These are phyloP conservation scores for Ambrosiella beaveri DNA, from an alignment of 2,329 filamentous ascomycete species.

Conservation along the genomic window DNA sequence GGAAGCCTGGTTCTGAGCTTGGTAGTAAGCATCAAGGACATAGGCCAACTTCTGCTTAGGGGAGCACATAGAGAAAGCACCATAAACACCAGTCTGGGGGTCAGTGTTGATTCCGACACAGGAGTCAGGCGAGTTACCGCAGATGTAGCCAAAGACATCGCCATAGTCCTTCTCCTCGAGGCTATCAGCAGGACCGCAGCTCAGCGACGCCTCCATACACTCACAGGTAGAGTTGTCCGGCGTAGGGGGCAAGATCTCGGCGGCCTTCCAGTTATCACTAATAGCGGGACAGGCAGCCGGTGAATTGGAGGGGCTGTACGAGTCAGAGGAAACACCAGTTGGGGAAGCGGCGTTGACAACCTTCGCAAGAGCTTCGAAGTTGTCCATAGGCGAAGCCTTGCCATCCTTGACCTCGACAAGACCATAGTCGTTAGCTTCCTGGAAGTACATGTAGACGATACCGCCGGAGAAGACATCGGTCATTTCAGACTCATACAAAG, in stretches of 20 bases:
- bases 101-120: slow-evolving; percentile 56
- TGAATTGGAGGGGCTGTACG: slow-evolving; percentile 61
- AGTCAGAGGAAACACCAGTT: slow-evolving; percentile 42
- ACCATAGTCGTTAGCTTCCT: slow-evolving; percentile 80
- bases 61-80: slow-evolving; percentile 63
- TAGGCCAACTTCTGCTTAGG: slow-evolving; percentile 53
- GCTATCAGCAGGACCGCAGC: slow-evolving; percentile 47
- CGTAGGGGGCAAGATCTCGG: slow-evolving; percentile 56
- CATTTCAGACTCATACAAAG: slow-evolving; percentile 71
- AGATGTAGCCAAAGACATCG: slow-evolving; percentile 58
- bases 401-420: slow-evolving; percentile 46
- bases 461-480: slow-evolving; percentile 77
- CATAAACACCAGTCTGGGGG: slow-evolving; percentile 50
- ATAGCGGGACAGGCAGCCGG: slow-evolving; percentile 49
- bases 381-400: slow-evolving; percentile 47
- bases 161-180: slow-evolving; percentile 43
- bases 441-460: slow-evolving; percentile 98
- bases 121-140: slow-evolving; percentile 35
- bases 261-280: slow-evolving; percentile 49
- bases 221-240: slow-evolving; percentile 65
- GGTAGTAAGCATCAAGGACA: slow-evolving; percentile 58
- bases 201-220: slow-evolving; percentile 65
- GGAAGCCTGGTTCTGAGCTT: slow-evolving; percentile 32
- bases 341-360: slow-evolving; percentile 53
- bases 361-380: slow-evolving; percentile 57